Conservation (phyloP, 148 eudicot genomes). For the Linanthus parryae region DNA sequence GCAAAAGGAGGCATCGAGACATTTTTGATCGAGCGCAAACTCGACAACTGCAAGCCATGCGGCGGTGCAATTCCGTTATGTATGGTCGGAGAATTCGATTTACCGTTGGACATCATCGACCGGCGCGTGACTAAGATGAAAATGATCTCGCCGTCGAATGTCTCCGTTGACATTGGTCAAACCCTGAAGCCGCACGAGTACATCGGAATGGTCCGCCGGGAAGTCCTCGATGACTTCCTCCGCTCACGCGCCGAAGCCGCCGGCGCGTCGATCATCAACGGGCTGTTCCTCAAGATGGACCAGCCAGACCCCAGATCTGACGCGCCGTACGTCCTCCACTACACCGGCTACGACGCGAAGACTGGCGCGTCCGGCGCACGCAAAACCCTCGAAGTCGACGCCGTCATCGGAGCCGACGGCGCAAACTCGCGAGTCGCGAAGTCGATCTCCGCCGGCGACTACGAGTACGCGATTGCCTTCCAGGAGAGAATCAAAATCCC, state of each 20-base stretch:
- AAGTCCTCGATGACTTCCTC: conserved; percentile 71
- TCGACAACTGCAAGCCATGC: conserved; percentile 94
- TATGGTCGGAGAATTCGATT: conserved; percentile 91
- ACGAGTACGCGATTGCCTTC: conserved; percentile 96
- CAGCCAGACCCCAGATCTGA: conserved; percentile 23
- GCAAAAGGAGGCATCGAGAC: conserved; percentile 91
- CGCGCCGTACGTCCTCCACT: conserved; percentile 62
- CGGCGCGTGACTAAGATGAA: conserved; percentile 91
- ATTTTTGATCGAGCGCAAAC: conserved; percentile 64
- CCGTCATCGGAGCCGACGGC: conserved; percentile 92
- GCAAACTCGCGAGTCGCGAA: conserved; percentile 95
- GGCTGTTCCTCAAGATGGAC: conserved; percentile 85
- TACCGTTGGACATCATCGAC: conserved; percentile 95
- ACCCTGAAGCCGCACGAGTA: conserved; percentile 94
- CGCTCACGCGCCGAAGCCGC: conserved; percentile 72
- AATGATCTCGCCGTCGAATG: conserved; percentile 97
- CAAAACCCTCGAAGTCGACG: conserved; percentile 72
- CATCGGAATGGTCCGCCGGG: conserved; percentile 97
- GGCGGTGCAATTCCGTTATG: conserved; percentile 97
- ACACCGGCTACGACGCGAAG: conserved; percentile 70
- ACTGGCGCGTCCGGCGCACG: conserved; percentile 59
- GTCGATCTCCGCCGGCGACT: conserved; percentile 81
- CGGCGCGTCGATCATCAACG: conserved; percentile 77
- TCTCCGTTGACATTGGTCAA: conserved; percentile 84
- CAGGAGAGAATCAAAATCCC: conserved; percentile 89